A percentile compares a stretch with the other conserved stretches of the same genome.
Conservation (phyloP, 129 eudicot genomes). For the Flaveria robusta region DNA sequence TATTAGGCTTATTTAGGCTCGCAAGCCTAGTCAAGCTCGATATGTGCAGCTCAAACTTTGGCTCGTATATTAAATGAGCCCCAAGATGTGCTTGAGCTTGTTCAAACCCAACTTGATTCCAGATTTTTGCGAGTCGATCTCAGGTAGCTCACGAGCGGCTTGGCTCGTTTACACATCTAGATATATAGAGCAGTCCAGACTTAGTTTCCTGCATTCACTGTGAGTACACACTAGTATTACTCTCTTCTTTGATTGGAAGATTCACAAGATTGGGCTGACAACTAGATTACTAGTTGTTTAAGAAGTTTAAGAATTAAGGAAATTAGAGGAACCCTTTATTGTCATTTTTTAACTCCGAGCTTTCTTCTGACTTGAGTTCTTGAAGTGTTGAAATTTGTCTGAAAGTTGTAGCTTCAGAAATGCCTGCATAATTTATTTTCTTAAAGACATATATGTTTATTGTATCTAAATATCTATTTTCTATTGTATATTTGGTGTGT, state of each 20-base stretch:
- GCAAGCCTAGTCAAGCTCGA: no score
- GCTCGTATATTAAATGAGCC: no score
- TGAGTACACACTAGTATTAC: slow-evolving; percentile 7
- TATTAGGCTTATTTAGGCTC: no score
- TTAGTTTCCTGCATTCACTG: slow-evolving; percentile 5
- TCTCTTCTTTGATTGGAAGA: slow-evolving; percentile 5
- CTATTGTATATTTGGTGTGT: background rate
- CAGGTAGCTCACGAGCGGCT: no score
- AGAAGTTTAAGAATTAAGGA: slow-evolving; percentile 15
- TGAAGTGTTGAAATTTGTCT: background rate
- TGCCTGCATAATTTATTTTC: background rate
- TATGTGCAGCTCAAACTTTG: no score
- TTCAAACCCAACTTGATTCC: no score
- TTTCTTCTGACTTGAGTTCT: slow-evolving; percentile 15
- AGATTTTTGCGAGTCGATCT: no score
- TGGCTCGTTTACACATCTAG: no score
- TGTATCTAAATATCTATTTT: background rate
- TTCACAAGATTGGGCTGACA: background rate
- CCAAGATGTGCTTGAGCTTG: no score
- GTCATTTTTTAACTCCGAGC: background rate
- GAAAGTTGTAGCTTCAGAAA: background rate
- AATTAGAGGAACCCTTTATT: slow-evolving; percentile 2
- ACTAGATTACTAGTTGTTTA: slow-evolving; percentile 8
- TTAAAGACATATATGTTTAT: slow-evolving; percentile 3
- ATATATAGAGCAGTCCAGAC: background rate